Base-by-base conservation (phyloP, 768 basidiomycete species). In the Collybiopsis confluens region DNA sequence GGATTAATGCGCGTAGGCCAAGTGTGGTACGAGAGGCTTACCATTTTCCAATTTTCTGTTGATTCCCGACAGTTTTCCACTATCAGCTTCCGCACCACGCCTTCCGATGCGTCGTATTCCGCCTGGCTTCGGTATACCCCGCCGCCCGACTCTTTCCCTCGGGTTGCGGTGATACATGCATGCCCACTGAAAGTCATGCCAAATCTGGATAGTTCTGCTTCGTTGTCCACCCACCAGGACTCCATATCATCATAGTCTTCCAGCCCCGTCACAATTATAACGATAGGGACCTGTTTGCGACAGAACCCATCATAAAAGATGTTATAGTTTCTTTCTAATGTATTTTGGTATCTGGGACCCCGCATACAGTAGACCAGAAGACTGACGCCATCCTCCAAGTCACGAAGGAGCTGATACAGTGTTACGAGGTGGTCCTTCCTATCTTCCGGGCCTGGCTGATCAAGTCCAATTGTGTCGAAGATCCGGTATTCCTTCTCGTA, bases 301-400 rank as follows among this genome's bases (percentile, higher is more conserved):
- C 73, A 75, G 15, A 77, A 67, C n/a, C 69, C 64, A 9, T 72
- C 64, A 46, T 57, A 16, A 56, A 75, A 72, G 24, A 74, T 54
- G 26, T 62, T 60, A 63, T 74, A 77, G 47, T 75, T 77, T 36
- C 67, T 64, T 41, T 67, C 61, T 26, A 67, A 54, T 1, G 66
- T 59, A 20, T 67, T 62, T 45, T 61, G 64, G 53, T 74, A 64
- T 54, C 73, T 63, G 11, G 73, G 68, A n/a, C 66, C 72, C 6
- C 69, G 70, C 58, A 74, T 68, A 41, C 68, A 68, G 58, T 67
- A 76, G 3, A 76, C 56, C 28, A 77, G 70, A 38, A 77, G 64
- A 60, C 64, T 67, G 50, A 77, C 57, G 16, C 75, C 73, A 15
- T 61, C 62, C 1, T 66, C 9, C 33, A 30, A n/a, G 33, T 26